Conservation (phyloP, 257 asterid genomes). For the Forsythia viridissima region DNA sequence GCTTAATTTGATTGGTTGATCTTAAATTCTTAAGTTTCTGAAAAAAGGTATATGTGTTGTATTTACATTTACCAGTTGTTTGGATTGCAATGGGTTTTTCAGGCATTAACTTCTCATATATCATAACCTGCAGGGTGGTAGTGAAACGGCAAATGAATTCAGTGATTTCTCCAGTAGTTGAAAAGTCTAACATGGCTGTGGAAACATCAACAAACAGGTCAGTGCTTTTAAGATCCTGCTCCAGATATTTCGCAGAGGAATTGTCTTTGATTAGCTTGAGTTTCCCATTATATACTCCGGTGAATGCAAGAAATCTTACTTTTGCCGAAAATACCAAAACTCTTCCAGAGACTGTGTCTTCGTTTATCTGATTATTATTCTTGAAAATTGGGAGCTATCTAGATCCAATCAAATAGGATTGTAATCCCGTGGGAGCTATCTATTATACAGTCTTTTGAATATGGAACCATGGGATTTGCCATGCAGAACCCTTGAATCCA, state of each 20-base stretch:
- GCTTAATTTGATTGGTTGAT: not conserved
- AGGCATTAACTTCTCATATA: not conserved
- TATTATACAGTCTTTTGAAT: no score
- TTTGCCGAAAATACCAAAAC: not conserved
- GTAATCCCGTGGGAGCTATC: no score
- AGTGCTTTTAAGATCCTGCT: not conserved
- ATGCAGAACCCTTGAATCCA: no score
- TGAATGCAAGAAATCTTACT: not conserved
- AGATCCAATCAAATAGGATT: not conserved
- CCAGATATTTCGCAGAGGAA: not conserved
- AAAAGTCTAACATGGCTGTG: conserved; percentile 9
- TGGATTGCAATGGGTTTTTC: not conserved
- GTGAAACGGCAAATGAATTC: conserved; percentile 9
- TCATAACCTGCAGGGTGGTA: not conserved
- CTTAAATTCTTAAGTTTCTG: not conserved
- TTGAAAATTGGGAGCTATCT: not conserved
- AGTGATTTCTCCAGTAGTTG: conserved; percentile 3
- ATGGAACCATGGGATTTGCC: no score
- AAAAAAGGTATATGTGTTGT: not conserved
- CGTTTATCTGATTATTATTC: not conserved
- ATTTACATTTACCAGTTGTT: not conserved
- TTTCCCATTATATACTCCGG: not conserved
- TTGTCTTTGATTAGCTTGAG: not conserved
- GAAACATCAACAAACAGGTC: conserved; percentile 17
- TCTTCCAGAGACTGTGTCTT: not conserved